These are phyloP conservation scores for Oidium heveae DNA, from an alignment of 2,329 filamentous ascomycete species.

Conservation along the genomic window DNA sequence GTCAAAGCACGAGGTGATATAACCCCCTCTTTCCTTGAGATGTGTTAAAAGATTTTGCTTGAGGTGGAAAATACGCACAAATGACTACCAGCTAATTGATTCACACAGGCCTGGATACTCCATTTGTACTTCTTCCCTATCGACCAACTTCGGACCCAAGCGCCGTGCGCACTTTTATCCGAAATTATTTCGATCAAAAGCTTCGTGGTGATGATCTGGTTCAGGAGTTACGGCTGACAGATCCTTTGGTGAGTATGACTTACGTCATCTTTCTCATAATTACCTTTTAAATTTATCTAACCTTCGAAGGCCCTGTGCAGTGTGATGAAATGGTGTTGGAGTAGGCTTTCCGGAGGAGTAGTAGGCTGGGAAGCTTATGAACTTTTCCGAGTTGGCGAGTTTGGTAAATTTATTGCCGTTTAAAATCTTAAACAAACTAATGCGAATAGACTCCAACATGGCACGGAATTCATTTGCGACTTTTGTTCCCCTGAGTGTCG, in stretches of 20 bases:
- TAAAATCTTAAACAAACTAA: conserved; percentile 1
- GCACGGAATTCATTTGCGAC: conserved; percentile 86
- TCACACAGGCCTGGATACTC: conserved; percentile 52
- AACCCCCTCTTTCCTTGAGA: neutral
- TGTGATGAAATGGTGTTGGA: conserved; percentile 97
- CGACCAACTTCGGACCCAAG: conserved; percentile 80
- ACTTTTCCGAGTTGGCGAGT: conserved; percentile 80
- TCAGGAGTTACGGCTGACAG: conserved; percentile 76
- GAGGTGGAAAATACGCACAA: neutral
- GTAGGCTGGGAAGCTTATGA: conserved; percentile 97
- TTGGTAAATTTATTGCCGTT: conserved; percentile 30
- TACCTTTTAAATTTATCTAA: conserved; percentile 7
- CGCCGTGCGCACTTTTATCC: conserved; percentile 73
- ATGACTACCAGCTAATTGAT: conserved; percentile 5
- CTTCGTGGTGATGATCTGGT: conserved; percentile 44
- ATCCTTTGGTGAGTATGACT: conserved; percentile 51
- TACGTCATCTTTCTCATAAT: conserved; percentile 2
- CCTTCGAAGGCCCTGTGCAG: conserved; percentile 55
- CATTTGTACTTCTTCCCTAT: conserved; percentile 84
- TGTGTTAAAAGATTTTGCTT: neutral
- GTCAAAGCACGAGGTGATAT: conserved; percentile 79
- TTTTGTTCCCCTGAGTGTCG: conserved; percentile 83
- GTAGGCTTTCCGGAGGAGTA: conserved; percentile 66
- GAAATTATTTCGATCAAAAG: conserved; percentile 64
- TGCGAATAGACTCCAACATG: conserved; percentile 52